These are phyloP conservation scores for Diaporthe ampelina DNA, from an alignment of 2,329 filamentous ascomycete genomes.

Conservation along the genomic window DNA sequence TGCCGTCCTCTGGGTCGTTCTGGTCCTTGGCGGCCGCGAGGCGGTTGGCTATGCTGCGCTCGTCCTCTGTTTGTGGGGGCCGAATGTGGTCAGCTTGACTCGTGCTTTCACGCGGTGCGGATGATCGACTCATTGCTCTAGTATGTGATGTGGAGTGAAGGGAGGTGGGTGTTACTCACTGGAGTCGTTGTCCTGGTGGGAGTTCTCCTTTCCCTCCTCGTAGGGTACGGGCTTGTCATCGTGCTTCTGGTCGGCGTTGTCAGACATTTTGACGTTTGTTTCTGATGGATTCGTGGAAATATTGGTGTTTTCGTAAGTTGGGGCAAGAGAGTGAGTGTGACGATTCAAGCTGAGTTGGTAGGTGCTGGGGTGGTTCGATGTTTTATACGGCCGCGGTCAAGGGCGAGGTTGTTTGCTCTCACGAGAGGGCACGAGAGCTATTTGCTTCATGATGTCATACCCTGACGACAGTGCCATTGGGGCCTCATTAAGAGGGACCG, in stretches of 20 bases:
- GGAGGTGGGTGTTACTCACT: conserved; percentile 65
- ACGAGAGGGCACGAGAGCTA: not conserved
- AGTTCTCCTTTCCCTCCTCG: conserved; percentile 79
- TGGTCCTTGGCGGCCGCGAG: conserved; percentile 65
- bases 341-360: too few relatives aligned
- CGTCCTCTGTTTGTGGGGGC: conserved; percentile 70
- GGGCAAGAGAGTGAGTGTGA: not conserved
- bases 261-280: conserved; percentile 49
- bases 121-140: not conserved
- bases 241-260: conserved; percentile 62
- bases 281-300: not conserved
- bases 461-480: not conserved
- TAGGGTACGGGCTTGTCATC: conserved; percentile 67
- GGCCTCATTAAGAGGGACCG: not conserved
- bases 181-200: conserved; percentile 78
- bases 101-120: not conserved
- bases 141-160: not conserved
- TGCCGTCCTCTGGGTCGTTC: conserved; percentile 40
- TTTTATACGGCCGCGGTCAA: not conserved
- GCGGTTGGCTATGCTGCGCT: conserved; percentile 80
- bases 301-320: not conserved
- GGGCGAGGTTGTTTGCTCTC: conserved; percentile 16
- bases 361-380: not conserved
- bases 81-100: not conserved
- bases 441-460: conserved; percentile 33